Conservation (phyloP, 768 basidiomycete species). For the Rhodotorula diobovata region DNA sequence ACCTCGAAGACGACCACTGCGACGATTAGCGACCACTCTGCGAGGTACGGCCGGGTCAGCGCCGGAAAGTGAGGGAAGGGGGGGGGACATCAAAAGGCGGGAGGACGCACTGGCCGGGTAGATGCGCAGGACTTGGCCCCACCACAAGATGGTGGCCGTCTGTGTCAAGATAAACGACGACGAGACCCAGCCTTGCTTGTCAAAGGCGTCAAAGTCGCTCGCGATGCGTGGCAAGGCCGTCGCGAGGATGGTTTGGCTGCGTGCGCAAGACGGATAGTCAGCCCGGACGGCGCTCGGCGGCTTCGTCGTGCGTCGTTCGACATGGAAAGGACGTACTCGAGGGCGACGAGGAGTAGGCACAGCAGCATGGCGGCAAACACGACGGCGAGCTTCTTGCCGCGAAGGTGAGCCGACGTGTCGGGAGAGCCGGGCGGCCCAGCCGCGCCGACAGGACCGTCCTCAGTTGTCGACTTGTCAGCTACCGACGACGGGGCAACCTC, state of each 20-base stretch:
- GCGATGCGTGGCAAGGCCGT: slow-evolving; percentile 41
- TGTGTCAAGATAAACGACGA: slow-evolving; percentile 44
- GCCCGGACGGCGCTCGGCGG: too few relatives aligned
- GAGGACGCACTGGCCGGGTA: slow-evolving; percentile 44
- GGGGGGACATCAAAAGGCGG: too few relatives aligned
- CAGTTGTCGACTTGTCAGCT: too few relatives aligned
- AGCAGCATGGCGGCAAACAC: slow-evolving; percentile 34
- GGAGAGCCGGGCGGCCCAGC: too few relatives aligned
- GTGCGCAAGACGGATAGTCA: neutral
- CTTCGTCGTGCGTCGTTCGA: too few relatives aligned
- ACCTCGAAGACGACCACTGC: slow-evolving; percentile 50
- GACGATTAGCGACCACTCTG: slow-evolving; percentile 8
- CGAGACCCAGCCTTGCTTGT: slow-evolving; percentile 45
- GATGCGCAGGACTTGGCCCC: slow-evolving; percentile 46
- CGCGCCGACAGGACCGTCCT: too few relatives aligned
- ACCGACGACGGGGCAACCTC: too few relatives aligned
- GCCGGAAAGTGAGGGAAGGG: neutral
- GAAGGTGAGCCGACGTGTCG: neutral
- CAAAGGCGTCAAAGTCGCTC: slow-evolving; percentile 45
- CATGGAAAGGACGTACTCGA: slow-evolving; percentile 34
- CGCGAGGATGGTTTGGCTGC: slow-evolving; percentile 47
- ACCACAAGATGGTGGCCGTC: slow-evolving; percentile 43
- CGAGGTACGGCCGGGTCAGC: too few relatives aligned
- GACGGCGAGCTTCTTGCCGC: slow-evolving; percentile 33
- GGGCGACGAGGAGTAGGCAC: slow-evolving; percentile 18